Percentiles rank a stretch among this genome's conserved stretches.
These are phyloP conservation scores for Polysphondylium violaceum DNA, from an alignment of 78 protist genomes.

Conservation along the genomic window DNA sequence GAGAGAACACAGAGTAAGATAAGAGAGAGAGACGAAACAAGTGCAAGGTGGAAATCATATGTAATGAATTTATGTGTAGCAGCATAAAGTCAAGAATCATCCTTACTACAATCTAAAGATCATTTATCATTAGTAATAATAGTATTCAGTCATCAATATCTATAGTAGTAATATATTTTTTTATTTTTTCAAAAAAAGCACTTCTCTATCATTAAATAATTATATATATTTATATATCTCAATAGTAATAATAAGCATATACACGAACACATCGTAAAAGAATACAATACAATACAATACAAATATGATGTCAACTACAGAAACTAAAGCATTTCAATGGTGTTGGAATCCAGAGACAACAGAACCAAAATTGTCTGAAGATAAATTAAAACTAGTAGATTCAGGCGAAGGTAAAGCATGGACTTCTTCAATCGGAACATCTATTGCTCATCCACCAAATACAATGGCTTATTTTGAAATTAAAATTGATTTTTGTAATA, in stretches of 20 bases:
- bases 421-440: slow-evolving; percentile 32
- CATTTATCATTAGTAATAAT: too few relatives aligned
- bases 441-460: slow-evolving; percentile 5
- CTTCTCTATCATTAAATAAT: too few relatives aligned
- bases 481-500: slow-evolving; percentile 46
- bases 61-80: too few relatives aligned
- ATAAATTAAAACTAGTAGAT: slow-evolving; percentile 23
- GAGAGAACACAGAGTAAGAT: too few relatives aligned
- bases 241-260: background rate
- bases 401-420: slow-evolving; percentile 61
- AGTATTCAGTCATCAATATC: too few relatives aligned
- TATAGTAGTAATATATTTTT: too few relatives aligned
- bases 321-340: slow-evolving; percentile 19
- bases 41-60: too few relatives aligned
- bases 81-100: too few relatives aligned
- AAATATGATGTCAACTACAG: slow-evolving; percentile 24
- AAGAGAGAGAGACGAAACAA: too few relatives aligned
- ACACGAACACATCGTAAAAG: background rate
- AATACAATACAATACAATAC: background rate
- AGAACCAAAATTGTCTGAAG: slow-evolving; percentile 27
- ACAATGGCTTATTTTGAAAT: slow-evolving; percentile 50
- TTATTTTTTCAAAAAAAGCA: too few relatives aligned
- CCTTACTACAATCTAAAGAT: too few relatives aligned
- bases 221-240: background rate
- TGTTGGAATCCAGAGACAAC: slow-evolving; percentile 35